Evolutionary conservation across 2,329 filamentous ascomycete species (phyloP).

Genomic region (Mollisia scopiformis): DNA sequence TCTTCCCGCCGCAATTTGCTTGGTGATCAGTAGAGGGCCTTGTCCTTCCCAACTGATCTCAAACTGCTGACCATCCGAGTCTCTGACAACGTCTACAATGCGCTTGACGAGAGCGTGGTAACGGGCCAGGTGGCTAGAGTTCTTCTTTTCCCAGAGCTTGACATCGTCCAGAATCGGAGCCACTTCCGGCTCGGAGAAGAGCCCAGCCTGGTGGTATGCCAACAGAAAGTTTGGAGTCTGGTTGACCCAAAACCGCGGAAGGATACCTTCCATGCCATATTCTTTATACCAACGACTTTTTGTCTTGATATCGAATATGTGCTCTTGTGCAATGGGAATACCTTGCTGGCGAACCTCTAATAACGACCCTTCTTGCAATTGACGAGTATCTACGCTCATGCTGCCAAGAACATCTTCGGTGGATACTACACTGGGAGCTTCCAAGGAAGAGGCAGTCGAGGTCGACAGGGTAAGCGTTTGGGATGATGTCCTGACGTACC

Average conservation of each 20-base stretch:
- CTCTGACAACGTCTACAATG: constrained; percentile 26
- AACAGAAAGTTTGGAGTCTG: constrained; percentile 55
- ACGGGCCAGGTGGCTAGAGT: constrained; percentile 16
- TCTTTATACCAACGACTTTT: constrained; percentile 36
- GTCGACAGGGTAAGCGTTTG: background rate
- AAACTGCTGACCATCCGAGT: constrained; percentile 17
- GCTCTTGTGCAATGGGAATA: constrained; percentile 36
- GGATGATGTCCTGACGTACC: constrained; percentile 44
- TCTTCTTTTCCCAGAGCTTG: constrained; percentile 22
- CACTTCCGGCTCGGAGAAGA: constrained; percentile 40
- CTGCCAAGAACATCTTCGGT: constrained; percentile 24
- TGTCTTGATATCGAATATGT: constrained; percentile 45
- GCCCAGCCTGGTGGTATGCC: constrained; percentile 48
- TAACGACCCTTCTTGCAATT: constrained; percentile 31
- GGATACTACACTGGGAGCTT: background rate
- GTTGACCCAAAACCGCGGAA: constrained; percentile 51
- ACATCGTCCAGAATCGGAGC: constrained; percentile 17
- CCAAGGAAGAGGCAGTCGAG: too few relatives aligned
- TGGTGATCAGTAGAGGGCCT: constrained; percentile 24
- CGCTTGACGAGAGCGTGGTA: constrained; percentile 28
- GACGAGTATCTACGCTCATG: background rate
- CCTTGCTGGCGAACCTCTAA: constrained; percentile 35
- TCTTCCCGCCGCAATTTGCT: constrained; percentile 26
- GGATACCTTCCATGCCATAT: constrained; percentile 37
- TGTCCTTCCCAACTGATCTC: constrained; percentile 27